Percentiles rank a stretch among this genome's conserved stretches.
phyloP scores from a whole-genome alignment of 345 rosid genomes.

The Brassica juncea region DNA sequence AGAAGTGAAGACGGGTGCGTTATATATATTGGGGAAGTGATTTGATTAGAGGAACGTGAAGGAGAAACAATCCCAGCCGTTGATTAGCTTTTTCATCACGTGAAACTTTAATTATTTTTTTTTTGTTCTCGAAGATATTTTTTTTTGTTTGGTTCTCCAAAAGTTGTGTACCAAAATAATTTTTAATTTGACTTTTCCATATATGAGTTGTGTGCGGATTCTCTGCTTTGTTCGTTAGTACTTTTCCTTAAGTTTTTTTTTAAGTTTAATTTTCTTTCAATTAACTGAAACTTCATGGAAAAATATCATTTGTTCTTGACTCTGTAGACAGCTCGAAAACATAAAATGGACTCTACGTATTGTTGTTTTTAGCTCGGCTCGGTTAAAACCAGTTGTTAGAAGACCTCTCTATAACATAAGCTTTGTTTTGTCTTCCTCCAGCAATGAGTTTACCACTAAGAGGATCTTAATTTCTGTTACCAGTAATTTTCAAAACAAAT shows the following conservation, averaged over 20 bases:
- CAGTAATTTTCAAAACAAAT: neutral
- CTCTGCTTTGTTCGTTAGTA: neutral
- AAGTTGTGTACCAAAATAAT: conserved; percentile 24
- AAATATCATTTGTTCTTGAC: neutral
- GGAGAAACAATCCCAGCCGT: conserved; percentile 22
- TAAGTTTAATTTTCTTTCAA: neutral
- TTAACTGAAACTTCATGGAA: neutral
- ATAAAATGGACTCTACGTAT: neutral
- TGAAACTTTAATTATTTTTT: neutral
- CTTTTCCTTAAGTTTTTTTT: neutral
- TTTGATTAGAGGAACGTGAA: neutral
- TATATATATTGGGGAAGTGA: neutral
- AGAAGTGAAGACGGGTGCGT: conserved; percentile 14
- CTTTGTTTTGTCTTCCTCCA: neutral
- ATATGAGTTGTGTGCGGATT: neutral
- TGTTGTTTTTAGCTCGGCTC: neutral
- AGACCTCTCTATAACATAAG: neutral
- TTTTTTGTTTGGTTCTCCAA: neutral
- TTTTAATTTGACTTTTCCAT: conserved; percentile 26
- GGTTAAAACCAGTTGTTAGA: neutral
- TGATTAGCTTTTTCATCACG: conserved; percentile 25
- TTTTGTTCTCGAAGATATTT: neutral
- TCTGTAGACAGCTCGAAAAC: neutral
- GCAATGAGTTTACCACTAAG: neutral
- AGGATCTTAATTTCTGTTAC: neutral